These are phyloP conservation scores for Vaccinium darrowii DNA, from an alignment of 148 eudicot species.

Conservation along the genomic window DNA sequence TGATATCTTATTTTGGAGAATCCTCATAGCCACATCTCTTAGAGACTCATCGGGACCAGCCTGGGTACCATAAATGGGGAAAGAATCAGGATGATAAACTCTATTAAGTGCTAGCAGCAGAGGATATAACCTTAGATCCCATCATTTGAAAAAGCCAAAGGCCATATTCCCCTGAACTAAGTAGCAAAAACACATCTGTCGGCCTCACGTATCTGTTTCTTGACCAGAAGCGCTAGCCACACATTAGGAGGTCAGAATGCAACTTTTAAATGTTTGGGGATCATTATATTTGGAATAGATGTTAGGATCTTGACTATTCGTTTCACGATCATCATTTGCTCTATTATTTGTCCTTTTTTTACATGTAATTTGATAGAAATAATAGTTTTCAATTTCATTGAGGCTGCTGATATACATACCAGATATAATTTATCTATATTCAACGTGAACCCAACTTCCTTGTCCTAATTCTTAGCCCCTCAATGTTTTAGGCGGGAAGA, in stretches of 20 bases:
- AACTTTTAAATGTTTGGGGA: background rate
- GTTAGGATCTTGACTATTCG: background rate
- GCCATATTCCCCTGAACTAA: background rate
- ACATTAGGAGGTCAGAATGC: background rate
- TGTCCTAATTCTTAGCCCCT: constrained; percentile 3
- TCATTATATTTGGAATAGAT: background rate
- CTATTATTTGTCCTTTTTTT: background rate
- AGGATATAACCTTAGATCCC: background rate
- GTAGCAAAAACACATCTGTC: background rate
- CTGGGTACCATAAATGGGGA: constrained; percentile 20
- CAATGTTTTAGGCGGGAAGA: background rate
- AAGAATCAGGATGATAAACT: background rate
- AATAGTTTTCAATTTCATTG: background rate
- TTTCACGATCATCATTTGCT: background rate
- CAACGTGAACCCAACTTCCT: background rate
- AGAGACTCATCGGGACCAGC: constrained; percentile 53
- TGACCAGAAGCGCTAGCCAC: background rate
- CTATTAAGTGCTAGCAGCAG: background rate
- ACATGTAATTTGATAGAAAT: background rate
- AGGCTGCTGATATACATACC: background rate
- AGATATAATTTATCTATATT: background rate
- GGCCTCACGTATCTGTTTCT: background rate
- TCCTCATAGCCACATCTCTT: constrained; percentile 32
- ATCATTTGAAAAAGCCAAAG: background rate
- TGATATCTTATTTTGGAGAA: constrained; percentile 40